Evolutionary conservation across 129 eudicot genomes (phyloP).

Genomic region (Oenanthe sinensis): DNA sequence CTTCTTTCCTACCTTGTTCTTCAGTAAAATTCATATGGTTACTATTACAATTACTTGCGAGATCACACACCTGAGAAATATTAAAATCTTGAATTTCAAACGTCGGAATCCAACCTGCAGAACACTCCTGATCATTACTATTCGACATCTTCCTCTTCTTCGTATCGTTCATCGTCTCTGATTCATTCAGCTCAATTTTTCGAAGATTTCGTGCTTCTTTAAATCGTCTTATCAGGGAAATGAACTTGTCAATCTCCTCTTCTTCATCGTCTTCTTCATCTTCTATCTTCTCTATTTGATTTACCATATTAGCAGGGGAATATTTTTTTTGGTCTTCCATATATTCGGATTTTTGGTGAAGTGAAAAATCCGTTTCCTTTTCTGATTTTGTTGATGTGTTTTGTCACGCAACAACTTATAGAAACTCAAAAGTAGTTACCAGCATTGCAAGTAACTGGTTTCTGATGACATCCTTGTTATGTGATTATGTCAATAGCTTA

Average conservation of each 20-base stretch:
- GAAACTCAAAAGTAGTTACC: neutral
- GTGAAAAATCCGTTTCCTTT: neutral
- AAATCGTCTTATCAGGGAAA: slow-evolving; percentile 6
- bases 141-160: neutral
- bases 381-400: neutral
- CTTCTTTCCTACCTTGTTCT: neutral
- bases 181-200: neutral
- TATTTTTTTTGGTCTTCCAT: neutral
- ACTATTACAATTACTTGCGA: neutral
- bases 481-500: neutral
- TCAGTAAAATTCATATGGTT: neutral
- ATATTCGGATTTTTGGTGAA: neutral
- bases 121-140: neutral
- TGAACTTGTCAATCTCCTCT: slow-evolving; percentile 12
- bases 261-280: neutral
- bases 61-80: neutral
- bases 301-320: neutral
- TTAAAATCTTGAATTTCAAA: neutral
- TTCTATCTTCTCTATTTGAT: neutral
- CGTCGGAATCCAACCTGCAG: neutral
- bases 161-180: neutral
- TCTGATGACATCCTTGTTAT: neutral
- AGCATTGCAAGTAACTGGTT: neutral
- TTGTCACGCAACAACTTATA: neutral
- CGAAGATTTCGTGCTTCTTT: slow-evolving; percentile 10